These are phyloP conservation scores for Microbotryomycetes sp. DNA, from an alignment of 1,284 basidiomycete species.

Conservation along the genomic window DNA sequence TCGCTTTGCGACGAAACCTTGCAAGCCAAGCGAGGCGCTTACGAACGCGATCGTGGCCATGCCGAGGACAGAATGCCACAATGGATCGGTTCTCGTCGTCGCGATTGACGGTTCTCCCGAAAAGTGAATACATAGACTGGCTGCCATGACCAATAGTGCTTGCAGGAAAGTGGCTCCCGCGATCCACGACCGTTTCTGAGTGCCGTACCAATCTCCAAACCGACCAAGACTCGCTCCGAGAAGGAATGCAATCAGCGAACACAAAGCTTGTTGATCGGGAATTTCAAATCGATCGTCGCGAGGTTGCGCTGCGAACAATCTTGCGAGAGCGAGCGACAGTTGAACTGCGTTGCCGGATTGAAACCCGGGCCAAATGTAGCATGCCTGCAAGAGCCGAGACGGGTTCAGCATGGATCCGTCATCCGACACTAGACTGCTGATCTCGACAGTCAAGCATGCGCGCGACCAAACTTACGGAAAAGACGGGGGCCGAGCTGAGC, in stretches of 20 bases:
- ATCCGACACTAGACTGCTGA: neutral
- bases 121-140: slow-evolving; percentile 58
- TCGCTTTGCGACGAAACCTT: slow-evolving; percentile 76
- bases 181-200: slow-evolving; percentile 67
- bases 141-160: slow-evolving; percentile 63
- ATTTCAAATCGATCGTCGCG: slow-evolving; percentile 56
- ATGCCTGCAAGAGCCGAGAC: slow-evolving; percentile 48
- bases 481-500: slow-evolving; percentile 50
- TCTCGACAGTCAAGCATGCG: neutral
- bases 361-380: slow-evolving; percentile 80
- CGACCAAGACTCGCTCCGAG: slow-evolving; percentile 43
- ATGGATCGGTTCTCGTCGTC: slow-evolving; percentile 24
- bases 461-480: slow-evolving; percentile 44
- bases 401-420: too few species aligned
- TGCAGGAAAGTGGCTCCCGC: slow-evolving; percentile 62
- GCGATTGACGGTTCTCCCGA: slow-evolving; percentile 50
- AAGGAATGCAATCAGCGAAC: slow-evolving; percentile 63
- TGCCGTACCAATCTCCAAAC: slow-evolving; percentile 51
- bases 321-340: slow-evolving; percentile 55
- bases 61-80: slow-evolving; percentile 43
- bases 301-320: slow-evolving; percentile 53
- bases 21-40: slow-evolving; percentile 45
- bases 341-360: slow-evolving; percentile 47
- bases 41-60: slow-evolving; percentile 67
- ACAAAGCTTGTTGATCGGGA: slow-evolving; percentile 71